Conservation (phyloP, 1,139 yeast species). For the Saccharomyces uvarum region DNA sequence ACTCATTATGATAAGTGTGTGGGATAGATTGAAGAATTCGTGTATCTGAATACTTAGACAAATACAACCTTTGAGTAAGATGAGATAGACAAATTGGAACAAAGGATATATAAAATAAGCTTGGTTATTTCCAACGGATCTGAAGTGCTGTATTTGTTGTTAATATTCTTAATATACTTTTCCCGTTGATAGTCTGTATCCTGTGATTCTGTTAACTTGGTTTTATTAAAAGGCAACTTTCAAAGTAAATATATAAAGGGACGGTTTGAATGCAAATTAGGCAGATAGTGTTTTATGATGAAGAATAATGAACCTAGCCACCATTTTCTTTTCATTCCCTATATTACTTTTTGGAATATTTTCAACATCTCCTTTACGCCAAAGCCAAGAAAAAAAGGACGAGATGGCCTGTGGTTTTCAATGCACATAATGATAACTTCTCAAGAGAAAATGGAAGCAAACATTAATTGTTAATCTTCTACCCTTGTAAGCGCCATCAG, state of each 20-base stretch:
- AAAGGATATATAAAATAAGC: neutral
- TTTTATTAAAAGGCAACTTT: neutral
- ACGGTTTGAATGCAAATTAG: neutral
- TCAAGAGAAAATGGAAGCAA: too few relatives aligned
- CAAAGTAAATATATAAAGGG: neutral
- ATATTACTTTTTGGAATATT: neutral
- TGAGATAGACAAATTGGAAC: neutral
- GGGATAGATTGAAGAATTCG: neutral
- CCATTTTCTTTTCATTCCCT: neutral
- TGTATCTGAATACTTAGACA: neutral
- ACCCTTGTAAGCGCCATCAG: too few relatives aligned
- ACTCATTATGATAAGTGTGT: neutral
- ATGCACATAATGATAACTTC: neutral
- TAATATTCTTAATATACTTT: neutral
- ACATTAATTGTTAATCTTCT: too few relatives aligned
- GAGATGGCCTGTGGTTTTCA: neutral
- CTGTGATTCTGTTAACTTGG: neutral
- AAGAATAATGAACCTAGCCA: neutral
- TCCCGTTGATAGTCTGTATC: neutral
- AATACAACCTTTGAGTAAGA: neutral
- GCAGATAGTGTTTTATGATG: neutral
- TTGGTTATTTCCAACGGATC: neutral
- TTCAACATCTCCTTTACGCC: conserved; percentile 1
- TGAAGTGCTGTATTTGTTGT: neutral
- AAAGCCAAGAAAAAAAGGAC: neutral